Percentiles rank a stretch among this genome's conserved stretches.
phyloP scores from a whole-genome alignment of 192 early-diverging fungal species.

The Coemansia sp. region DNA sequence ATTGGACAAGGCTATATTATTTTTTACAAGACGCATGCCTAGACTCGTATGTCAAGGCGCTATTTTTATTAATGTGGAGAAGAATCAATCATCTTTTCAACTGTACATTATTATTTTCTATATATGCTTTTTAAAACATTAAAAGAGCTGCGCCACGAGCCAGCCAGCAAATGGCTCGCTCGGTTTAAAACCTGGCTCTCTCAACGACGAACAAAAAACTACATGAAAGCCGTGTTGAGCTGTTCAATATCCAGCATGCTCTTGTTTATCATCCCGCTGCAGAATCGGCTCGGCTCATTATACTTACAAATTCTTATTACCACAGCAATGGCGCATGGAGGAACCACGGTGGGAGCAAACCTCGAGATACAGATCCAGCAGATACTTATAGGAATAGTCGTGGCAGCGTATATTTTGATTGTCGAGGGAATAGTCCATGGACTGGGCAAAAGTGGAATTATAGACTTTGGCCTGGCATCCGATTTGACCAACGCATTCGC shows the following conservation, averaged over 20 bases:
- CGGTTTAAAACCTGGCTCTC: constrained; percentile 10
- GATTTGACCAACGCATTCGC: constrained; percentile 18
- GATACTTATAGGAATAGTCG: constrained; percentile 15
- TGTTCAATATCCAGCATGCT: constrained; percentile 30
- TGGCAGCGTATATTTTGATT: constrained; percentile 24
- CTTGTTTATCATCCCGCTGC: constrained; percentile 24
- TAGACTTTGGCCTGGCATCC: constrained; percentile 26
- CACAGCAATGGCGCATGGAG: constrained; percentile 39
- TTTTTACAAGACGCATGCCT: no score
- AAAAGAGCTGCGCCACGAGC: not conserved
- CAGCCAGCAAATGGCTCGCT: not conserved
- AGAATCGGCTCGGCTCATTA: constrained; percentile 16
- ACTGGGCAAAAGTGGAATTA: not conserved
- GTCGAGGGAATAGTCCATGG: constrained; percentile 22
- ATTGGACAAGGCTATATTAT: no score
- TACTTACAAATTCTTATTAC: constrained; percentile 36
- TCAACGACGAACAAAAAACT: constrained; percentile 27
- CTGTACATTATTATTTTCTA: not conserved
- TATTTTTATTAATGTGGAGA: not conserved
- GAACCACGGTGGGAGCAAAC: constrained; percentile 40
- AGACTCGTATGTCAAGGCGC: no score
- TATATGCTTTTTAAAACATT: not conserved
- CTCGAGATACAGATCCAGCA: constrained; percentile 44
- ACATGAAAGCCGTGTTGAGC: constrained; percentile 35
- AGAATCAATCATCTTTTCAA: not conserved